These are phyloP conservation scores for Byssochlamys sp. DNA, from an alignment of 2,329 filamentous ascomycete species.

Conservation along the genomic window DNA sequence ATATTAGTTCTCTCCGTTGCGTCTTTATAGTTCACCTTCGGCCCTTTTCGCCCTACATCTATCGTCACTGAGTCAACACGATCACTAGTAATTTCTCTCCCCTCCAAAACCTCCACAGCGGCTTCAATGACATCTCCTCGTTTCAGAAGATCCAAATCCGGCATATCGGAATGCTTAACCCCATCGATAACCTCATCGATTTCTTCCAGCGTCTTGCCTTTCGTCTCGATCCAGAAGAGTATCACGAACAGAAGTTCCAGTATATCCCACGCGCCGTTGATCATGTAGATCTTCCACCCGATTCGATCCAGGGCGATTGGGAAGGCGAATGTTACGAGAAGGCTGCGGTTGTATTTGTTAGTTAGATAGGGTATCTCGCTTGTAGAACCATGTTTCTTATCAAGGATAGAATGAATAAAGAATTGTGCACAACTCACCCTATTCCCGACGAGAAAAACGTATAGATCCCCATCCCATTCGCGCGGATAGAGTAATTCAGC, in stretches of 20 bases:
- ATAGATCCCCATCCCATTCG: conserved; percentile 37
- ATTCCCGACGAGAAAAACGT: conserved; percentile 15
- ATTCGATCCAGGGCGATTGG: conserved; percentile 36
- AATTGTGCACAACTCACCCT: conserved; percentile 9
- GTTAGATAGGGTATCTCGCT: not conserved
- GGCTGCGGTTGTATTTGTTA: conserved; percentile 12
- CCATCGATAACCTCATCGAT: not conserved
- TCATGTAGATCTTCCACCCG: conserved; percentile 41
- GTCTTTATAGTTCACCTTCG: not conserved
- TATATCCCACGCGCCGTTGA: conserved; percentile 39
- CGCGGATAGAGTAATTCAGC: conserved; percentile 42
- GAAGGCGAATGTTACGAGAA: conserved; percentile 34
- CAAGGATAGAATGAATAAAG: not conserved
- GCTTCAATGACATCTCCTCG: not conserved
- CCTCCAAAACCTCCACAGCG: not conserved
- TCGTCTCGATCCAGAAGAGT: not conserved
- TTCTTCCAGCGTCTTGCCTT: not conserved
- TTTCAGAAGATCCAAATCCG: not conserved
- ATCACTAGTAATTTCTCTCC: not conserved
- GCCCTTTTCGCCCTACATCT: not conserved
- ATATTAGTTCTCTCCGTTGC: not conserved
- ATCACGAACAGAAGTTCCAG: not conserved
- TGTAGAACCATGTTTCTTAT: not conserved
- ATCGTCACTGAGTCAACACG: not conserved
- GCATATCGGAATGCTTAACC: not conserved